Evolutionary conservation across 2,329 filamentous ascomycete species (phyloP).

Genomic region (Tolypocladium endophyticum): DNA sequence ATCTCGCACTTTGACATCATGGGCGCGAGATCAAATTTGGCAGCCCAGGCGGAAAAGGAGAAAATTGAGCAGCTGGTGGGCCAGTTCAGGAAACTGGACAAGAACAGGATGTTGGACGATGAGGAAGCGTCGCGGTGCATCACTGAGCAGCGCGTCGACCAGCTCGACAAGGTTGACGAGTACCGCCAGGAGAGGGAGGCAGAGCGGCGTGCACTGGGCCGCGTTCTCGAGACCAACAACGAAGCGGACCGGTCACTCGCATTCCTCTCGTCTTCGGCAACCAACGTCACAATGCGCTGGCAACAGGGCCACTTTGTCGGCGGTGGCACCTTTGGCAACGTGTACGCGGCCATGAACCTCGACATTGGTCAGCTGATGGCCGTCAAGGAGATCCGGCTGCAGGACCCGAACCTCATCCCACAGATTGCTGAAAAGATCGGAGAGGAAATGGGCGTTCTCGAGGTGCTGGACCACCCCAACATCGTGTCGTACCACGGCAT

Average conservation of each 20-base stretch:
- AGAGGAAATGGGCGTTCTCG: constrained; percentile 93
- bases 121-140: constrained; percentile 73
- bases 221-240: constrained; percentile 87
- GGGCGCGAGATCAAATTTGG: constrained; percentile 86
- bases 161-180: constrained; percentile 68
- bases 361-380: constrained; percentile 96
- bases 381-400: constrained; percentile 94
- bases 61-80: constrained; percentile 70
- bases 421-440: constrained; percentile 88
- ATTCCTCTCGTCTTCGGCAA: constrained; percentile 85
- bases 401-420: constrained; percentile 92
- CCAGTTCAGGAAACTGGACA: constrained; percentile 67
- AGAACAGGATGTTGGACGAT: constrained; percentile 64
- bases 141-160: constrained; percentile 62
- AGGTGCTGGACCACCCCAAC: constrained; percentile 93
- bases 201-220: constrained; percentile 77
- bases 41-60: constrained; percentile 88
- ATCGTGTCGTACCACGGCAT: constrained; percentile 97
- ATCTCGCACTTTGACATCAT: constrained; percentile 99
- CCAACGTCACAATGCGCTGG: constrained; percentile 93
- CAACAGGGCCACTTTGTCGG: constrained; percentile 98
- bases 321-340: constrained; percentile 92
- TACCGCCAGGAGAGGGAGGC: constrained; percentile 67
- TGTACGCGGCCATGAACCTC: constrained; percentile 94
- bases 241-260: constrained; percentile 93